Conservation (phyloP, 495 filamentous ascomycete genomes). For the Penicillium canescens region DNA sequence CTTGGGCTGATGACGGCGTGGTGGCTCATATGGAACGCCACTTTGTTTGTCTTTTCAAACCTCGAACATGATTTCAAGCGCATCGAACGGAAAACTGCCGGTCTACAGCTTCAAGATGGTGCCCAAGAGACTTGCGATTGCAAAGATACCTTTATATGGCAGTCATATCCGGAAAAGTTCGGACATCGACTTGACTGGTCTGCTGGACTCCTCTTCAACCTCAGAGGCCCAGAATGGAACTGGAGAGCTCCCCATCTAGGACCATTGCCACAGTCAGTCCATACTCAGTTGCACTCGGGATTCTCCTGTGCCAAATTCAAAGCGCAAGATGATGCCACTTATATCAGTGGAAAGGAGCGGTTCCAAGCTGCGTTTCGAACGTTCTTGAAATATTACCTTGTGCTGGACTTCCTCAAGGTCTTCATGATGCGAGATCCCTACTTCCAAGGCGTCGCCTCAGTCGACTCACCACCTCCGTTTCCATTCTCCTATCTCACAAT, state of each 20-base stretch:
- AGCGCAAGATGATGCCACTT: conserved; percentile 7
- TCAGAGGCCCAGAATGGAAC: conserved; percentile 79
- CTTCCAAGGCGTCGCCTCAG: conserved; percentile 52
- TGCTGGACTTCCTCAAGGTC: conserved; percentile 65
- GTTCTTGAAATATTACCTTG: conserved; percentile 57
- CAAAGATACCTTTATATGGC: conserved; percentile 54
- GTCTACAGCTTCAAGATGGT: not conserved
- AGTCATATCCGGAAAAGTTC: conserved; percentile 66
- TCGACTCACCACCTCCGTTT: conserved; percentile 41
- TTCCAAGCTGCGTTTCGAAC: conserved; percentile 45
- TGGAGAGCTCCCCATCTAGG: conserved; percentile 63
- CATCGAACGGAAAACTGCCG: conserved; percentile 47
- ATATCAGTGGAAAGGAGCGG: conserved; percentile 38
- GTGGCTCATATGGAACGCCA: conserved; percentile 63
- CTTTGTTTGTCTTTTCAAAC: conserved; percentile 63
- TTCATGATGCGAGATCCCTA: conserved; percentile 73
- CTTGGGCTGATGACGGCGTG: conserved; percentile 66
- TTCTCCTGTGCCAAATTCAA: conserved; percentile 4
- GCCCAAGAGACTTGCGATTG: not conserved
- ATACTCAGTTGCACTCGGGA: conserved; percentile 35
- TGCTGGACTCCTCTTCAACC: conserved; percentile 64
- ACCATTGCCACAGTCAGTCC: conserved; percentile 53
- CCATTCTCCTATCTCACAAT: conserved; percentile 40
- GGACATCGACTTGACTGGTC: conserved; percentile 70
- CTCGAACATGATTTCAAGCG: conserved; percentile 67